Percentiles rank a stretch among this genome's conserved stretches.
These are phyloP conservation scores for Lichtheimia corymbifera DNA, from an alignment of 371 early-diverging fungal genomes.

Conservation along the genomic window DNA sequence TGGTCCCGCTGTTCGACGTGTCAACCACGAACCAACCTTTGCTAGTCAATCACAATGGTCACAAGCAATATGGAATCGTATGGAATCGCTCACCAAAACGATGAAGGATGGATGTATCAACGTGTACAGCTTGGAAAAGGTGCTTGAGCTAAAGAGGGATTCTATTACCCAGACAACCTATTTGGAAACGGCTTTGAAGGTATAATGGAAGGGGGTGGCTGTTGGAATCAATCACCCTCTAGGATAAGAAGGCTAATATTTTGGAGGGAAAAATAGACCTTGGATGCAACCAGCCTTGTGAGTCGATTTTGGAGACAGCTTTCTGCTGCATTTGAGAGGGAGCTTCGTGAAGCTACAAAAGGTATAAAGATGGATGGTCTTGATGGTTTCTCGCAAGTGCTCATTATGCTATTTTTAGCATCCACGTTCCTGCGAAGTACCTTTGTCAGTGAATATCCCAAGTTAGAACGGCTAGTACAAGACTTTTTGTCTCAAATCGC, in stretches of 20 bases:
- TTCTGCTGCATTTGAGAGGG: constrained; percentile 48
- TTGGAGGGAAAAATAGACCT: constrained; percentile 13
- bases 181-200: constrained; percentile 57
- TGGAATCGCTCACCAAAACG: constrained; percentile 75
- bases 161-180: constrained; percentile 66
- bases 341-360: constrained; percentile 48
- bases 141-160: constrained; percentile 71
- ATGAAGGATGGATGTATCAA: constrained; percentile 71
- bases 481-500: constrained; percentile 77
- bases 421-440: constrained; percentile 71
- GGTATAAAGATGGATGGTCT: constrained; percentile 15
- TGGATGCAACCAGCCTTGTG: constrained; percentile 44
- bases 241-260: background rate
- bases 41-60: constrained; percentile 54
- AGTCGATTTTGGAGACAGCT: constrained; percentile 53
- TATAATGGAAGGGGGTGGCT: constrained; percentile 7
- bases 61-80: constrained; percentile 64
- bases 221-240: background rate
- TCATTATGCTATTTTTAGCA: constrained; percentile 25
- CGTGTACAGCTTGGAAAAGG: constrained; percentile 73
- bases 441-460: constrained; percentile 77
- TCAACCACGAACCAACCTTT: constrained; percentile 53
- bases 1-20: constrained; percentile 47
- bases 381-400: background rate
- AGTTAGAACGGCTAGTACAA: constrained; percentile 70